Evolutionary conservation across 257 asterid genomes (phyloP), one percentile per base, ranked within the genome.

Genomic region (Rauvolfia tetraphylla): DNA sequence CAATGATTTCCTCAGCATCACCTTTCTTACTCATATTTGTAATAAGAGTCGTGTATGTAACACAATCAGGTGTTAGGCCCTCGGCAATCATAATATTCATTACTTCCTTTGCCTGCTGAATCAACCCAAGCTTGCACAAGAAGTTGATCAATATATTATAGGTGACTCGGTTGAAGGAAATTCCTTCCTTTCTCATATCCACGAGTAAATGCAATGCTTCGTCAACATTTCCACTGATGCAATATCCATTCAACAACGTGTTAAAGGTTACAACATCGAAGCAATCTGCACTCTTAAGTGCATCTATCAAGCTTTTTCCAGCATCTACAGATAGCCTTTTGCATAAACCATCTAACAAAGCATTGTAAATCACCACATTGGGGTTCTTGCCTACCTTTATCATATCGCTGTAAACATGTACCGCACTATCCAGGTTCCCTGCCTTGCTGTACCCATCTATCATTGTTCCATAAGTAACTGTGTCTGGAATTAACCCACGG

Each of bases 341-440:
- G 89, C 93, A 90, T 31, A 90, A 85, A 72, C 95, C 91, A 80
- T 88, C 79, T 72, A 93, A 49, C 74, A 93, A 56, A n/a, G 96
- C 84, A 71, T 90, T 93, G 77, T 85, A 80, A 51, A 93, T 79
- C 44, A 89, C 92, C 85, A 91, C 34, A 81, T 88, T 89, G 25
- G 98, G 91, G 73, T 74, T 71, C 82, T 85, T 87, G 68, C 72
- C 78, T 54, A 67, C 63, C 79, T 81, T 83, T 66, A 86, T 66
- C 93, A 91, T 87, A 81, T 86, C 90, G 7, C 61, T 68, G 71
- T 90, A 91, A 54, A 81, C 79, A 80, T 77, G 53, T 27, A 88
- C 49, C 23, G 96, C 96, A 44, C 46, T 80, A 73, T 71, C 83
- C 29, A 74, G 56, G 68, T 84, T 56, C 7, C 91, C 83, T 29